Evolutionary conservation across 2,329 filamentous ascomycete species (phyloP).

Genomic region (Elsinoe necatrix): DNA sequence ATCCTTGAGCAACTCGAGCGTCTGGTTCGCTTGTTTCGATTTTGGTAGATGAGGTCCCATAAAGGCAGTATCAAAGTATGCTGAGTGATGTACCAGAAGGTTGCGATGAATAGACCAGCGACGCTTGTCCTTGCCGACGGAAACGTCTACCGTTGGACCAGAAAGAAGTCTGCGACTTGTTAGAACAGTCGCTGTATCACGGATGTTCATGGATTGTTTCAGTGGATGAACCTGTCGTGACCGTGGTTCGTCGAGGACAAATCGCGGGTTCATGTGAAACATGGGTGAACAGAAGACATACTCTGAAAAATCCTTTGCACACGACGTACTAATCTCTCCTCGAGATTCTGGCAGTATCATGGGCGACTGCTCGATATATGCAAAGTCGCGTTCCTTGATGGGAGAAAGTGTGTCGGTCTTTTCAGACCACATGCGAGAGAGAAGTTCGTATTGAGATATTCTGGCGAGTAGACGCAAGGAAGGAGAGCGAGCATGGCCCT

Average conservation of each 20-base stretch:
- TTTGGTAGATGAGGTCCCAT: conserved; percentile 30
- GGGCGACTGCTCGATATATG: conserved; percentile 34
- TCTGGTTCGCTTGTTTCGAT: conserved; percentile 31
- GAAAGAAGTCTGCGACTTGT: conserved; percentile 43
- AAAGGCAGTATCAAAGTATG: conserved; percentile 34
- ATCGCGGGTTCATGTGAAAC: conserved; percentile 25
- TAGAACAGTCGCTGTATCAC: not conserved
- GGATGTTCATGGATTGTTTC: not conserved
- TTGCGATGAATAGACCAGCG: conserved; percentile 47
- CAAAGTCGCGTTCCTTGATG: conserved; percentile 35
- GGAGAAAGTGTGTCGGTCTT: conserved; percentile 20
- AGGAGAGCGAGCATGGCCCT: conserved; percentile 18
- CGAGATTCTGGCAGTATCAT: conserved; percentile 37
- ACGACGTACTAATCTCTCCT: conserved; percentile 39
- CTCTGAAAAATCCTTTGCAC: conserved; percentile 45
- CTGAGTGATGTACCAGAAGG: conserved; percentile 46
- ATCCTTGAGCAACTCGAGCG: conserved; percentile 41
- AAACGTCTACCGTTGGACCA: conserved; percentile 44
- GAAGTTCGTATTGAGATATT: conserved; percentile 17
- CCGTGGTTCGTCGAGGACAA: not conserved
- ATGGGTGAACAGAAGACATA: conserved; percentile 36
- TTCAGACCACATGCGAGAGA: conserved; percentile 20
- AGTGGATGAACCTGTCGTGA: too few relatives aligned
- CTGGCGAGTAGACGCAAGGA: conserved; percentile 18
- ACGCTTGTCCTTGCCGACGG: conserved; percentile 40